Conservation (phyloP, 441 rosid species). For the Rhodomyrtus psidioides region DNA sequence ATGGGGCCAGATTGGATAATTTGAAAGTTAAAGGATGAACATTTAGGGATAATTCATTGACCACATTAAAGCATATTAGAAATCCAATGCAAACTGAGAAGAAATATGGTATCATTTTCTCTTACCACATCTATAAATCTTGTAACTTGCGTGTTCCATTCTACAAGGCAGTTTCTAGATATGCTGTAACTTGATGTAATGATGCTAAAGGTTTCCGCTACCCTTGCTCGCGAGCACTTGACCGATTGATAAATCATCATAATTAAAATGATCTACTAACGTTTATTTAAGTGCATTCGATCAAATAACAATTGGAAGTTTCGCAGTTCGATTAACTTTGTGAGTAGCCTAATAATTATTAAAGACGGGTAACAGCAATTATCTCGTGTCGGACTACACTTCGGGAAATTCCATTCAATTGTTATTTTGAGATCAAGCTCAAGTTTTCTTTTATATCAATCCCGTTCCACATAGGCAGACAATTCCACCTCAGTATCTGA, state of each 20-base stretch:
- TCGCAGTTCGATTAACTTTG: no score
- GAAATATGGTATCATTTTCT: no score
- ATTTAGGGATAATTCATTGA: neutral
- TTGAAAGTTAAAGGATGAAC: neutral
- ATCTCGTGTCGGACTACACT: no score
- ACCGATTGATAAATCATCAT: neutral
- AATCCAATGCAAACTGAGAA: neutral
- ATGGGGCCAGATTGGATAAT: neutral
- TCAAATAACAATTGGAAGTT: neutral
- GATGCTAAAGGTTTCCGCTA: neutral
- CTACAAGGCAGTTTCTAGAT: neutral
- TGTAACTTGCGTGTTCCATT: neutral
- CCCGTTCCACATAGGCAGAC: neutral
- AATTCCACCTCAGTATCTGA: neutral
- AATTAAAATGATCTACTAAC: no score
- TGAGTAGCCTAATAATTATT: no score
- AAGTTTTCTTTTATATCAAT: neutral
- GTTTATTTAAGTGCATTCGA: no score
- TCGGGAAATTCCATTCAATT: neutral
- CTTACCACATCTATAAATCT: no score
- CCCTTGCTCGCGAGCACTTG: neutral
- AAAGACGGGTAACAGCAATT: no score
- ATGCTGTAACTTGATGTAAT: neutral
- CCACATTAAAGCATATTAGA: accelerated
- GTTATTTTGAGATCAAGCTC: neutral